Evolutionary conservation across 768 basidiomycete species (phyloP).

Genomic region (Stropharia rugosoannulata): DNA sequence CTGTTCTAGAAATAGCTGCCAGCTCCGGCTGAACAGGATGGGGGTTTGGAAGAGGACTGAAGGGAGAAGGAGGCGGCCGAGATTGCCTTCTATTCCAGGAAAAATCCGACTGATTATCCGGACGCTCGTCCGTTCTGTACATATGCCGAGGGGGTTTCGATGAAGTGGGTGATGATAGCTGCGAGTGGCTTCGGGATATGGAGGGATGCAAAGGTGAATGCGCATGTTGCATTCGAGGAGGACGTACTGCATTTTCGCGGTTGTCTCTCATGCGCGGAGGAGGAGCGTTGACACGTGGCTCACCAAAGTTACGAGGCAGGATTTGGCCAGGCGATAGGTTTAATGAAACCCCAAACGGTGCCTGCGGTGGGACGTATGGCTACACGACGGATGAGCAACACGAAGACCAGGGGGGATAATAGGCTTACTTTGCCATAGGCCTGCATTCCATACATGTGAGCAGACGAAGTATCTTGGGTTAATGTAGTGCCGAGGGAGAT

Average conservation of each 20-base stretch:
- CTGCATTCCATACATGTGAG: slow-evolving; percentile 21
- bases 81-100: slow-evolving; percentile 1
- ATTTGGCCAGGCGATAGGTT: slow-evolving; percentile 58
- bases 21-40: not conserved
- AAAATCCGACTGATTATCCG: not conserved
- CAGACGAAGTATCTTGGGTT: not conserved
- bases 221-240: slow-evolving; percentile 1
- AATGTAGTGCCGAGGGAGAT: slow-evolving; percentile 22
- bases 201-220: slow-evolving; percentile 1
- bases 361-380: slow-evolving; percentile 30
- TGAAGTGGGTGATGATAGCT: not conserved
- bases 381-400: slow-evolving; percentile 13
- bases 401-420: not conserved
- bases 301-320: slow-evolving; percentile 38
- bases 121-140: not conserved
- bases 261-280: slow-evolving; percentile 3
- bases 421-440: slow-evolving; percentile 21
- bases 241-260: slow-evolving; percentile 9
- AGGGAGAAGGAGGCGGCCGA: not conserved
- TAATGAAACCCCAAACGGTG: slow-evolving; percentile 41
- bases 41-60: not conserved
- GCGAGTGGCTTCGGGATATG: slow-evolving; percentile 2
- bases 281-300: slow-evolving; percentile 13
- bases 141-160: slow-evolving; percentile 1
- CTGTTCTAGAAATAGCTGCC: not conserved